Evolutionary conservation across 208 protist genomes (phyloP), one percentile per base, ranked within the genome.

Genomic region (Acanthamoeba lenticulata): DNA sequence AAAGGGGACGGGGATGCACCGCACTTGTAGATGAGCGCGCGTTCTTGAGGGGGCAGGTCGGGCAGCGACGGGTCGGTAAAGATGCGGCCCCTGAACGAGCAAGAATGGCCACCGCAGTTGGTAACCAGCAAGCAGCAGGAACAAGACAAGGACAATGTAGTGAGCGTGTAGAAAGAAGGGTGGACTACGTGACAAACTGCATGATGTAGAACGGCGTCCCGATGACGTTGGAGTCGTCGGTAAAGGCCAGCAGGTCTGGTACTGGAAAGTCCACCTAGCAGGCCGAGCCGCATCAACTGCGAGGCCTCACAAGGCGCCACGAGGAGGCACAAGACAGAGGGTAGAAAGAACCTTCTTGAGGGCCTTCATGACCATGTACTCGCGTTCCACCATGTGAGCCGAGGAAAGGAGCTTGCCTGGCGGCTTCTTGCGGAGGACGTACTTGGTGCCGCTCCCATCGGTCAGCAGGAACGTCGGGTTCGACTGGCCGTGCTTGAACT

Each of bases 141-240:
- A 57, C 9, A 57, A 57, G 9, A 57, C 9, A 57, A 57, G 19
- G 9, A 57, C 9, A 57, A 57, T 57, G 19, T 24, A 57, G 19
- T 24, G 9, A 57, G 19, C 9, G 19, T 72, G 27, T 29, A 72
- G n/a, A 34, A 72, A 34, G 27, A 34, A 72, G 11, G 27, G n/a
- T 72, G 9, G n/a, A 38, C 11, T 85, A 85, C 74, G 74, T 85
- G 36, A 85, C 74, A 32, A 85, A 96, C 52, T 96, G 94, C 96
- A 96, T 97, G 38, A 98, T 79, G 67, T 96, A 98, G 85, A 98
- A 98, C n/a, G 94, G 90, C 34, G 96, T 97, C 9, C 98, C 98
- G 65, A 98, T 93, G 3, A 98, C 95, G n/a, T 27, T 67, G 0
- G 38, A 19, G 94, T 98, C 97, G 7, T 93, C 72, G 90, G 96